Evolutionary conservation across 371 early-diverging fungal species (phyloP).

Genomic region (Polyrhizophydium stewartii): DNA sequence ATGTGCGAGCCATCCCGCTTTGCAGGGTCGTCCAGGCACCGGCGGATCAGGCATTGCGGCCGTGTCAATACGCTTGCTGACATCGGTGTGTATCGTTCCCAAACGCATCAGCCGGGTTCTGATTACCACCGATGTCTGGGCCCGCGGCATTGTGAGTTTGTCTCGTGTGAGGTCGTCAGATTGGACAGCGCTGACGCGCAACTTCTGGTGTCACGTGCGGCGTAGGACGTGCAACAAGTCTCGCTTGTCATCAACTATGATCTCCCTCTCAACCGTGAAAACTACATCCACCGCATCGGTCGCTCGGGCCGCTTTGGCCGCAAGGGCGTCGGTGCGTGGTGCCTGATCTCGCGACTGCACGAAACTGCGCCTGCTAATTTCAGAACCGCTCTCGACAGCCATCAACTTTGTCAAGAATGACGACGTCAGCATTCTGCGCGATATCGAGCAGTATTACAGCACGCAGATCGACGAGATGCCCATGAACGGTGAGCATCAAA

Average conservation of each 20-base stretch:
- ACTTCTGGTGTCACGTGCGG: not conserved
- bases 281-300: constrained; percentile 98
- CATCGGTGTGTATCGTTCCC: no score
- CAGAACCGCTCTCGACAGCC: constrained; percentile 45
- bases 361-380: no score
- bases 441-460: constrained; percentile 96
- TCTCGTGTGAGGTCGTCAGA: not conserved
- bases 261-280: constrained; percentile 93
- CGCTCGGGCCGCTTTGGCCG: constrained; percentile 99
- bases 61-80: no score
- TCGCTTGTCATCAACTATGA: constrained; percentile 99
- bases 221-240: constrained; percentile 95
- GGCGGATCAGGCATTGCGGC: no score
- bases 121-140: constrained; percentile 98
- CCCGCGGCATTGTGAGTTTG: constrained; percentile 83
- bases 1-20: no score
- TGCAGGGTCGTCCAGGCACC: no score
- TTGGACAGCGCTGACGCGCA: no score
- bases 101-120: constrained; percentile 74
- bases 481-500: constrained; percentile 33
- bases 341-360: no score
- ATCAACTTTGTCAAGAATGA: constrained; percentile 97
- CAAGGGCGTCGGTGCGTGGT: constrained; percentile 86
- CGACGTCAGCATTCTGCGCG: constrained; percentile 89
- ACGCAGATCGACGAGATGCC: constrained; percentile 70